Base-by-base conservation (phyloP, 805 yeast species). In the Hyphopichia homilentoma region DNA sequence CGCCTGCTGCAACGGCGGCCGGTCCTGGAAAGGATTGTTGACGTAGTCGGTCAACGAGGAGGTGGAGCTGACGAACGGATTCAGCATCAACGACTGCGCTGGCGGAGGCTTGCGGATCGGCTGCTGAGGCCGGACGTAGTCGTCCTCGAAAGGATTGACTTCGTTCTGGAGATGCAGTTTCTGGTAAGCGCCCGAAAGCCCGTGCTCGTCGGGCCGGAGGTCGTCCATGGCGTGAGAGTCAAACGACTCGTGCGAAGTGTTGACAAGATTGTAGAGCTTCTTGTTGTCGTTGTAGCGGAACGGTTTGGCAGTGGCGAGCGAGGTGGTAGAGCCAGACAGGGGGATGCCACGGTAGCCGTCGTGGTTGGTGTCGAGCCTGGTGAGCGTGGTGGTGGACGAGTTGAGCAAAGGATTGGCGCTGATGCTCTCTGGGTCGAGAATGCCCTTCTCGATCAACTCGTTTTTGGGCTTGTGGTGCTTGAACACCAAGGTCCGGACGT, bases 401-500 rank as follows among this genome's bases (percentile, higher is more conserved):
- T 40, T 40, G 31, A 59, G 36, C 18, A 59, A 41, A n/a, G 64
- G 59, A 32, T 58, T 54, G 27, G 45, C 44, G 9, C 43, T 46
- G 25, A 59, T 50, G 15, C 46, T 57, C 12, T 39, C 25, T 16
- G 36, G 33, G 30, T 55, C 44, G 34, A 59, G 41, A 18, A 58
- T 41, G 6, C 64, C 63, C 34, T 50, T 52, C 16, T 49, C 50
- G 25, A 61, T 43, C 24, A 63, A 50, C 39, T 58, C 62, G 17
- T 42, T 43, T 41, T 53, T 56, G 9, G 68, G 51, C 44, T 58
- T 60, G 46, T 62, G 69, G 43, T 62, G 51, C 34, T 59, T 60
- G 34, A 52, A 56, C 3, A 79, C 79, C 38, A 81, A 53, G 18
- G 54, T 49, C 35, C 78, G 72, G 15, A 83, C 78, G 19, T 73